Evolutionary conservation across 768 basidiomycete species (phyloP), one percentile per base, ranked within the genome.

Genomic region (Pisolithus tinctorius): DNA sequence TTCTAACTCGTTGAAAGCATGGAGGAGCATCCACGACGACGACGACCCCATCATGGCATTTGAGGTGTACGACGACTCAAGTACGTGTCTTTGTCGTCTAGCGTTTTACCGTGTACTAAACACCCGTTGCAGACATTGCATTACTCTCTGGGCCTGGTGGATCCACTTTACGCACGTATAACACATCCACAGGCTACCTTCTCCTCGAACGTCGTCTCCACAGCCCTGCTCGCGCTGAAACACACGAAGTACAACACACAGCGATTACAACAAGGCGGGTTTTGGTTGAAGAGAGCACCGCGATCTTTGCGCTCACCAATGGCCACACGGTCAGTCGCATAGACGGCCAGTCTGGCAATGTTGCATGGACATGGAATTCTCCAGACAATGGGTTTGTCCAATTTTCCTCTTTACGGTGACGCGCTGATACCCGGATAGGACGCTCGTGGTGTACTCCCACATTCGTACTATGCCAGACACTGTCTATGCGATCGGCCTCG

Each of bases 81-180:
- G 89, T 92, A 56, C 46, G 82, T 72, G 30, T 29, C 14, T 5
- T 4, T 26, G 7, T 30, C 17, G 4, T 3, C 27, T 49, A 23
- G 49, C 53, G 37, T 25, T 50, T 30, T 17, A 25, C 16, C 37
- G 11, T 9, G 29, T 47, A 9, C 17, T 29, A 47, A 51, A 17
- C 57, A 31, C 0, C 8, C 23, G n/a, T 17, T 17, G 4, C 49
- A 92, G 92, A 72, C 36, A 68, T 94, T 38, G 78, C 82, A 30
- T 70, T 86, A 2, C 71, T 95, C 20, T 93, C 93, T 42, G 90
- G 91, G 8, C 74, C 82, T 2, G 82, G 81, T 1, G 88, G 84
- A 9, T 72, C 84, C 4, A 85, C 72, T 2, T 69, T 91, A 17
- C 81, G 92, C 20, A 64, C 80, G 3, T 84, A 93, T 60, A 82